Conservation (phyloP, 441 rosid species). For the Geranium incanum region DNA sequence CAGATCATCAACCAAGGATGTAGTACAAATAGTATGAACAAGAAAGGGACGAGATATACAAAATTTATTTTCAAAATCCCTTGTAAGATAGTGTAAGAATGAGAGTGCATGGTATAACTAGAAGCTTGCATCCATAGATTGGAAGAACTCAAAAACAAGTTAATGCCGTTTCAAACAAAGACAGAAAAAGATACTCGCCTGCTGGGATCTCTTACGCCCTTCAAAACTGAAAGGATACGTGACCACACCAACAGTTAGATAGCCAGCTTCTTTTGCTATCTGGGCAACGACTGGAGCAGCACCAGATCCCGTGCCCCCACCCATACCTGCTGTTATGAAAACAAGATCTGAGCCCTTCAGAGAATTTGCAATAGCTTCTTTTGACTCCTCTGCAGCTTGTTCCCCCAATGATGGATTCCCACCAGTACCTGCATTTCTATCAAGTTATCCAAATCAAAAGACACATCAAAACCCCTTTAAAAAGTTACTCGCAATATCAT, state of each 20-base stretch:
- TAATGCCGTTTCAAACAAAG: slow-evolving; percentile 2
- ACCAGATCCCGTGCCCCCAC: slow-evolving; percentile 99
- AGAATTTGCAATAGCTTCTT: slow-evolving; percentile 71
- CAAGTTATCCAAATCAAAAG: slow-evolving; percentile 17
- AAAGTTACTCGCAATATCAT: neutral
- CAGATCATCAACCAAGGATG: neutral
- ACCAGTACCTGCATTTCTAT: slow-evolving; percentile 62
- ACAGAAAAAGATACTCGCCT: slow-evolving; percentile 39
- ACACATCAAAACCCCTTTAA: slow-evolving; percentile 7
- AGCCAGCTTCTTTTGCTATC: slow-evolving; percentile 83
- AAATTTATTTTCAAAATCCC: neutral
- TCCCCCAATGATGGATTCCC: slow-evolving; percentile 90
- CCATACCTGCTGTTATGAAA: slow-evolving; percentile 96
- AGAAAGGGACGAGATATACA: neutral
- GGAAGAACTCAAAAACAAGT: neutral
- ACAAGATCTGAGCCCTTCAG: slow-evolving; percentile 98
- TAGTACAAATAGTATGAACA: neutral
- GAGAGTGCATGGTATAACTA: neutral
- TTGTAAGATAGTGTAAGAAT: neutral
- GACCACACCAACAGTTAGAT: slow-evolving; percentile 94
- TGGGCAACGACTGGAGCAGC: slow-evolving; percentile 99
- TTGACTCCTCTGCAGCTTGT: slow-evolving; percentile 96
- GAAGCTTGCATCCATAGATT: neutral
- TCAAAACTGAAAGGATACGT: slow-evolving; percentile 97
- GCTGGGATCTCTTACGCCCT: slow-evolving; percentile 89